These are phyloP conservation scores for Wickerhamiella siamensis DNA, from an alignment of 805 yeast species.

Conservation along the genomic window DNA sequence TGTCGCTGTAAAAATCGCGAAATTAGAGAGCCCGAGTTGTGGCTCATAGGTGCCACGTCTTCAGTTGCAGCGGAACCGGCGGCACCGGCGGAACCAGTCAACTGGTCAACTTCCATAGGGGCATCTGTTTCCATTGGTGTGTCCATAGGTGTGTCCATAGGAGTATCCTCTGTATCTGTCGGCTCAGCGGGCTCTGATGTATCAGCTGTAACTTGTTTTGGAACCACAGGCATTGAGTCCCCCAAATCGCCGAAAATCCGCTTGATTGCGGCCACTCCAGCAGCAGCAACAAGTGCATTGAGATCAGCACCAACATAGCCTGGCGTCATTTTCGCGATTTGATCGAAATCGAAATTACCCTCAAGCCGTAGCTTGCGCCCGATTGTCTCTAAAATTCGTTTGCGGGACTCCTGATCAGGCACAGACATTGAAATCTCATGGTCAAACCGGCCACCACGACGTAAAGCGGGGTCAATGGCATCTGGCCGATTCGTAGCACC, in stretches of 20 bases:
- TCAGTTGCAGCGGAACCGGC: neutral
- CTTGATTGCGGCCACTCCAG: constrained; percentile 88
- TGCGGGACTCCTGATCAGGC: constrained; percentile 77
- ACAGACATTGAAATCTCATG: constrained; percentile 87
- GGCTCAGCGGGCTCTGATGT: neutral
- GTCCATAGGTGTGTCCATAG: no score
- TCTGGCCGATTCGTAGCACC: constrained; percentile 98
- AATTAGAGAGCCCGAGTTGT: constrained; percentile 10
- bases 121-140: neutral
- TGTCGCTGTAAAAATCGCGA: constrained; percentile 46
- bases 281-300: constrained; percentile 85
- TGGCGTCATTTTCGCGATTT: constrained; percentile 83
- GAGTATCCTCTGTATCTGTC: no score
- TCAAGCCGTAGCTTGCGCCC: constrained; percentile 49
- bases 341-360: constrained; percentile 51
- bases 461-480: constrained; percentile 79
- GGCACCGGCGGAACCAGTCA: neutral
- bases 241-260: constrained; percentile 54
- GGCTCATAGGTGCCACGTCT: neutral
- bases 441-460: constrained; percentile 95
- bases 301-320: constrained; percentile 97
- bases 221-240: neutral
- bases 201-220: neutral
- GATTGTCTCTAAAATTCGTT: constrained; percentile 62
- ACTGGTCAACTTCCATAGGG: neutral